Base-by-base conservation (phyloP, 1,139 yeast species). In the Debaryomyces udenii region DNA sequence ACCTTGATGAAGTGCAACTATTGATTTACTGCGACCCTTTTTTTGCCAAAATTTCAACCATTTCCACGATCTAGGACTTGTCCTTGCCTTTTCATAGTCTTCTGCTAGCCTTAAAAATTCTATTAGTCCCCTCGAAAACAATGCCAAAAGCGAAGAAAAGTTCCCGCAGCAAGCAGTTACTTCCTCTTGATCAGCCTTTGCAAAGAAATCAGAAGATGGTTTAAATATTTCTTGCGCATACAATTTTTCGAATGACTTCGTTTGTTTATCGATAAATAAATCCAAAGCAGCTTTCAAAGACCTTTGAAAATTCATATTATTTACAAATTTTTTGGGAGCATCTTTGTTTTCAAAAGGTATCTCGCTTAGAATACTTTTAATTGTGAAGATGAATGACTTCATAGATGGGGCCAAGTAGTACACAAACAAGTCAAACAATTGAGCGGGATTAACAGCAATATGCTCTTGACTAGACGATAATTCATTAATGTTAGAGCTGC, bases 131-230 rank as follows among this genome's bases (percentile, higher is more conserved):
- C 69, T 69, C 1, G 88, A 82, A 53, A 80, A 81, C 42, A 83
- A 80, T 3, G 79, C 77, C 31, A 88, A 56, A 27, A 86, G 72
- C 27, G 83, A 78, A 0, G 90, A 75, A 56, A 86, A 87, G 55
- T 87, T 86, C 2, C 93, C 94, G 65, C 94, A 86, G 41, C 88
- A 80, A 0, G 96, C 96, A 1, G 93, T 86, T 4, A 86, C 85
- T 49, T 85, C 93, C 58, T 87, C 95, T 49, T 83, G 85, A 45
- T 82, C 84, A 1, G 86, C 78, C 44, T 76, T 73, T 37, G 72
- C 69, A n/a, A 66, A 61, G 36, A 67, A 55, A 37, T 61, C 55
- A 31, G 68, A 70, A 0, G 70, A 53, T 20, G 52, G 42, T 27
- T 68, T 64, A 61, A 83, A 83, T 5, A 80, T 64, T 3, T 75